phyloP scores from a whole-genome alignment of 345 rosid species.

The Hirschfeldia incana region DNA sequence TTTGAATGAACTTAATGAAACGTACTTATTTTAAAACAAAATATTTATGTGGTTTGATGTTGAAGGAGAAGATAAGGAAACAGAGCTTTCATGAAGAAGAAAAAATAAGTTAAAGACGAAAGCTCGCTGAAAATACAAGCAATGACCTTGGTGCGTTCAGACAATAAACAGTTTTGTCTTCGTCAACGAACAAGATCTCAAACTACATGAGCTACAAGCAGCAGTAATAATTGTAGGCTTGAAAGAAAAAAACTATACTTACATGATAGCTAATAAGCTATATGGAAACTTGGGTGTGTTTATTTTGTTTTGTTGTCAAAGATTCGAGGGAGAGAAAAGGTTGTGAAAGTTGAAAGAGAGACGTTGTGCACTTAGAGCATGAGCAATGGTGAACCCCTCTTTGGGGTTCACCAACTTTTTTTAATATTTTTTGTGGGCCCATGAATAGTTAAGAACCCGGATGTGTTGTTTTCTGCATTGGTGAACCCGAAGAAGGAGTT shows the following conservation, averaged over 20 bases:
- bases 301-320: neutral
- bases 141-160: slow-evolving; percentile 26
- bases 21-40: neutral
- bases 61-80: slow-evolving; percentile 27
- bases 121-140: slow-evolving; percentile 21
- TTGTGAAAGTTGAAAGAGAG: slow-evolving; percentile 21
- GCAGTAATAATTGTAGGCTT: neutral
- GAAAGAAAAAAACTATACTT: slow-evolving; percentile 11
- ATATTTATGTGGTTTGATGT: slow-evolving; percentile 11
- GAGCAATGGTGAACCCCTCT: too few species aligned
- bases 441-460: too few species aligned
- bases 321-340: neutral
- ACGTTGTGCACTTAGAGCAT: slow-evolving; percentile 8
- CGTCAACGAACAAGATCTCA: slow-evolving; percentile 5
- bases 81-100: slow-evolving; percentile 29
- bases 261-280: slow-evolving; percentile 35
- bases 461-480: too few species aligned
- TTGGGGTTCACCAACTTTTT: too few species aligned
- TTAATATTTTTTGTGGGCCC: too few species aligned
- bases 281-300: slow-evolving; percentile 14
- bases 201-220: neutral
- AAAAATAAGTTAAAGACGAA: slow-evolving; percentile 10
- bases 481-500: too few species aligned
- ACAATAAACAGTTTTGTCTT: slow-evolving; percentile 21
- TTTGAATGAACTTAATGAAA: neutral